Base-by-base conservation (phyloP, 2,329 filamentous ascomycete genomes). In the Clarireedia sp. region DNA sequence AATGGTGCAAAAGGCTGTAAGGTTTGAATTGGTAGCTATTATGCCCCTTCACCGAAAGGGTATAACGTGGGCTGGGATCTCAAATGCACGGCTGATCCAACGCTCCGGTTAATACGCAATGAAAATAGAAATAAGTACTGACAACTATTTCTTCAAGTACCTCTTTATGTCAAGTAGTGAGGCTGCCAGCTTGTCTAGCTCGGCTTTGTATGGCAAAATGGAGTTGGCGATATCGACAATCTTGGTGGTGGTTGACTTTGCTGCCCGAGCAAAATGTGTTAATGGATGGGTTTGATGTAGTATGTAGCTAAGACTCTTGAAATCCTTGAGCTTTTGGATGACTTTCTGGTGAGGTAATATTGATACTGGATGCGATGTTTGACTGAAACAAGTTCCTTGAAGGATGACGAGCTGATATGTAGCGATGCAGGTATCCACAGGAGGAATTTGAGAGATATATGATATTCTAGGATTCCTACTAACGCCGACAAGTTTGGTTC, bases 21-120 rank as follows among this genome's bases (percentile, higher is more conserved):
- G 45, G 26, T 41, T 29, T 46, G 23, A 46, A 38, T 26, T 14
- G 24, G 21, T 41, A 19, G 26, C 6, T 43, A 36, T 53, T 44
- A 53, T 53, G 49, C 49, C 37, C 41, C 54, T 53, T 23, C 33
- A 48, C 54, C n/a, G 43, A 53, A 53, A 52, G 43, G 49, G 54
- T 48, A 54, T 44, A 57, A 33, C 48, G 59, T 60, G 57, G 51
- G 46, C 52, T 54, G 48, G 38, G 48, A 19, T 51, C 48, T 50
- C 36, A 12, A 52, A 47, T 53, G 37, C 55, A 59, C 54, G 57
- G 54, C 57, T 57, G 54, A 53, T 51, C 57, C 59, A 56, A 55
- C 48, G 45, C 47, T 17, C 48, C 48, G 59, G 57, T 55, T 57
- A 59, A 57, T 59, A 45, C n/a, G 14, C 26, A 55, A 37, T 24